Evolutionary conservation across 805 yeast species (phyloP).

Genomic region (Candida insectorum): DNA sequence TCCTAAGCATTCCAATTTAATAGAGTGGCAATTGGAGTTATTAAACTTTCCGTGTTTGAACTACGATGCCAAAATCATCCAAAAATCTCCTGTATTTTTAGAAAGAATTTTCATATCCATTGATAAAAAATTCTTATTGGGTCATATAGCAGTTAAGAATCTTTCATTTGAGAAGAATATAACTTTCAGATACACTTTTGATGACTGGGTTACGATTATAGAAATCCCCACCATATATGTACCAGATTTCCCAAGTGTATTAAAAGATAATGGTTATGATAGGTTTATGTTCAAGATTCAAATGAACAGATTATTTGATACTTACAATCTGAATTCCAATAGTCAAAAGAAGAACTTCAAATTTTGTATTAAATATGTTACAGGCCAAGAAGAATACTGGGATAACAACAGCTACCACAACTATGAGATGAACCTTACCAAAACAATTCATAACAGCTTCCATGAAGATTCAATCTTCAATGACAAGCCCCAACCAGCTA

Average conservation of each 20-base stretch:
- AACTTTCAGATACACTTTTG: constrained; percentile 68
- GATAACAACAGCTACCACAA: constrained; percentile 67
- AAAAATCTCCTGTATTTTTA: constrained; percentile 48
- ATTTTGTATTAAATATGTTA: constrained; percentile 57
- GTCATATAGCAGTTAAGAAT: constrained; percentile 78
- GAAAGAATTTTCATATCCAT: constrained; percentile 60
- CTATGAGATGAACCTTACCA: constrained; percentile 50
- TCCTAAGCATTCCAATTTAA: constrained; percentile 12
- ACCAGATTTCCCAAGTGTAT: constrained; percentile 49
- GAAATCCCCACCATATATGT: constrained; percentile 65
- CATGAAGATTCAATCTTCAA: constrained; percentile 3
- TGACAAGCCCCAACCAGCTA: not conserved
- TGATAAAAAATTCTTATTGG: constrained; percentile 58
- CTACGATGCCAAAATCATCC: constrained; percentile 42
- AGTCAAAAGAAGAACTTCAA: constrained; percentile 22
- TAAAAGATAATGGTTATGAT: constrained; percentile 56
- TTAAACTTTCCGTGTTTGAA: constrained; percentile 39
- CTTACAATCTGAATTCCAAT: constrained; percentile 1
- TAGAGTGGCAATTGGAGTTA: constrained; percentile 44
- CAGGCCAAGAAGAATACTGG: constrained; percentile 60
- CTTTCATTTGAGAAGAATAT: constrained; percentile 65
- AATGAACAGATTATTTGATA: constrained; percentile 30
- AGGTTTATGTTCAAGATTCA: constrained; percentile 67
- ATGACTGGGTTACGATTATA: constrained; percentile 72
- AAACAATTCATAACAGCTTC: constrained; percentile 7